Base-by-base conservation (phyloP, 2,329 filamentous ascomycete genomes). In the Exserohilum turcica region DNA sequence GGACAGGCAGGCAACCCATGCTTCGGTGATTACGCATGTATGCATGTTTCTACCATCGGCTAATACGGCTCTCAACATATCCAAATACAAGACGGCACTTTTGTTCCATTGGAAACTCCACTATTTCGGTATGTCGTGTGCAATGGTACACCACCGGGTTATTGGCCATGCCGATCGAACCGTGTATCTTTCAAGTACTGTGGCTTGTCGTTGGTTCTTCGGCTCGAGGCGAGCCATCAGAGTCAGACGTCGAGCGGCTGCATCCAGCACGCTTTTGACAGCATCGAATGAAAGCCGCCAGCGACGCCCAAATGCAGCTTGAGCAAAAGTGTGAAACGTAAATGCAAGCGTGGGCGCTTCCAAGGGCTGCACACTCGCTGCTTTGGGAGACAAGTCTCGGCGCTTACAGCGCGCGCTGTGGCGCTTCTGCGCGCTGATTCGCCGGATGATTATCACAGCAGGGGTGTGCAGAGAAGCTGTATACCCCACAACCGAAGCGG, bases 281-380 rank as follows among this genome's bases (percentile, higher is more conserved):
- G 36, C 21, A 50, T 55, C 64, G 51, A 65, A 66, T 66, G 39
- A 54, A 42, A 51, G 18, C 19, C 40, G n/a, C 48, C 47, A 29
- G 59, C 27, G 38, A 43, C 27, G 29, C 15, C 43, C 36, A 42
- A 54, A 64, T 63, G 60, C 63, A 60, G 53, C 57, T 59, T 57
- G 55, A 28, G 45, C 43, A 51, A 49, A 21, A 27, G 33, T 53
- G 50, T 64, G 61, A 68, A 68, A 70, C 65, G 56, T 57, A 37
- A 37, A 55, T 56, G 28, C 61, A 54, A 59, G 54, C 42, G 37
- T 48, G 50, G 64, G 69, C 69, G 69, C 69, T 68, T 70, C 55
- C 58, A 58, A 42, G 36, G 39, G 35, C 43, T 38, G 29, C 67
- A 58, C 55, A 60, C 52, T 54, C 57, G 51, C 37, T 66, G 63